phyloP scores from a whole-genome alignment of 2,329 filamentous ascomycete species.

The Alternaria infectoria region DNA sequence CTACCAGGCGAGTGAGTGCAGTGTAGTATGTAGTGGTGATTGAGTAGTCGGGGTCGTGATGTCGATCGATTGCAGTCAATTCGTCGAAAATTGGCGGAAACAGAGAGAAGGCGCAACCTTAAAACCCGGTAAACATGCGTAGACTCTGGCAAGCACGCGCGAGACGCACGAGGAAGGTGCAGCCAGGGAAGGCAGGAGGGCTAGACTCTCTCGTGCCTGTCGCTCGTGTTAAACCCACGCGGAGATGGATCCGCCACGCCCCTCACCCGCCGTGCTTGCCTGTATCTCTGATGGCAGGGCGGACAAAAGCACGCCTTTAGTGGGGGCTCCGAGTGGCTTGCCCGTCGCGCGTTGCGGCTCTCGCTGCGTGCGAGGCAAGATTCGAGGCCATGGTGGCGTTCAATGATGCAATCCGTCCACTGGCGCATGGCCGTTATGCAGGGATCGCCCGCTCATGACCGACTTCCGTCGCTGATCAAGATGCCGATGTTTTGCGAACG shows the following conservation, averaged over 20 bases:
- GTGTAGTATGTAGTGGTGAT: not conserved
- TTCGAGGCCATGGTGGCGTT: slow-evolving; percentile 13
- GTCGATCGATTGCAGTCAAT: not conserved
- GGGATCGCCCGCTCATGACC: slow-evolving; percentile 1
- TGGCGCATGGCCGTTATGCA: slow-evolving; percentile 1
- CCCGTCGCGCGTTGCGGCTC: not conserved
- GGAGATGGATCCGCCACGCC: not conserved
- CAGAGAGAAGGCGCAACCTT: slow-evolving; percentile 3
- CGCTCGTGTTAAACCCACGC: slow-evolving; percentile 15
- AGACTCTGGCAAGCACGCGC: slow-evolving; percentile 12
- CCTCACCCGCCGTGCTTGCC: not conserved
- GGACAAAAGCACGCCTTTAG: not conserved
- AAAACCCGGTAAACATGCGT: not conserved
- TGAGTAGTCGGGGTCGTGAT: not conserved
- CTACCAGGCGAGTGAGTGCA: not conserved
- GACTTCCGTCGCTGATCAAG: not conserved
- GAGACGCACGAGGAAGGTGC: slow-evolving; percentile 14
- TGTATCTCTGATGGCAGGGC: not conserved
- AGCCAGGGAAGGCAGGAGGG: not conserved
- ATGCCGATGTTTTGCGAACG: not conserved
- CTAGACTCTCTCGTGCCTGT: not conserved
- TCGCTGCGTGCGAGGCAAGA: not conserved
- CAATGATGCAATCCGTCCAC: slow-evolving; percentile 9
- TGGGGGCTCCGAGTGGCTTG: not conserved
- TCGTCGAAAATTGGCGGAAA: slow-evolving; percentile 4